Conservation (phyloP, 2,329 filamentous ascomycete species). For the Monosporascus ibericus region DNA sequence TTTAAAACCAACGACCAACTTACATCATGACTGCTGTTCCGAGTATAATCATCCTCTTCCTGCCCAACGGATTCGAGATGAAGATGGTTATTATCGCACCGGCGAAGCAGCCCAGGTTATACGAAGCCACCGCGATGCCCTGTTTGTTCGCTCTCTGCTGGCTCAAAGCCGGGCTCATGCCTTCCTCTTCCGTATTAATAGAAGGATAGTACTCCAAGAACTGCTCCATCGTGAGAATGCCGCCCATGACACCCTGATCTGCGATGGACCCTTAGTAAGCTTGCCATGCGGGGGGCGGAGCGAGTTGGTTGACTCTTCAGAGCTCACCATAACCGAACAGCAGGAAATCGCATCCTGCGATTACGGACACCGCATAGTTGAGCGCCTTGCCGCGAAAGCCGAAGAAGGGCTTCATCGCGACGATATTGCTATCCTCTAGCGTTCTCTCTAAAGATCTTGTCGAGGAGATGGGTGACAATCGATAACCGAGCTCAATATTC, state of each 20-base stretch:
- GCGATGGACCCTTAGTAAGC: slow-evolving; percentile 27
- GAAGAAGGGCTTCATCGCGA: slow-evolving; percentile 42
- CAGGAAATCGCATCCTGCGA: slow-evolving; percentile 68
- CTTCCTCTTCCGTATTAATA: slow-evolving; percentile 40
- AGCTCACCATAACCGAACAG: slow-evolving; percentile 49
- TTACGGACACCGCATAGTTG: slow-evolving; percentile 63
- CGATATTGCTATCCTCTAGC: background rate
- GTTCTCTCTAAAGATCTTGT: background rate
- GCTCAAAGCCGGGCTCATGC: slow-evolving; percentile 24
- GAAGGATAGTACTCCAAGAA: slow-evolving; percentile 51
- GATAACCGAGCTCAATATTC: too few relatives aligned
- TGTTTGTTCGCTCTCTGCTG: slow-evolving; percentile 44
- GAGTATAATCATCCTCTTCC: slow-evolving; percentile 49
- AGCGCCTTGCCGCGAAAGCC: slow-evolving; percentile 60
- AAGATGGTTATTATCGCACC: slow-evolving; percentile 40
- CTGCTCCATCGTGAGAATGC: slow-evolving; percentile 61
- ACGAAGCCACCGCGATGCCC: slow-evolving; percentile 47
- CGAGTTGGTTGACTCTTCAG: background rate
- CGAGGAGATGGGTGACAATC: too few relatives aligned
- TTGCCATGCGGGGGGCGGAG: background rate
- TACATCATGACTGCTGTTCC: slow-evolving; percentile 52
- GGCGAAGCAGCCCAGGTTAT: slow-evolving; percentile 54
- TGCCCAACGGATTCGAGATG: slow-evolving; percentile 51
- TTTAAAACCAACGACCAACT: background rate
- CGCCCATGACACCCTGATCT: slow-evolving; percentile 74